Base-by-base conservation (phyloP, 768 basidiomycete genomes). In the Nidularia pulvinata region DNA sequence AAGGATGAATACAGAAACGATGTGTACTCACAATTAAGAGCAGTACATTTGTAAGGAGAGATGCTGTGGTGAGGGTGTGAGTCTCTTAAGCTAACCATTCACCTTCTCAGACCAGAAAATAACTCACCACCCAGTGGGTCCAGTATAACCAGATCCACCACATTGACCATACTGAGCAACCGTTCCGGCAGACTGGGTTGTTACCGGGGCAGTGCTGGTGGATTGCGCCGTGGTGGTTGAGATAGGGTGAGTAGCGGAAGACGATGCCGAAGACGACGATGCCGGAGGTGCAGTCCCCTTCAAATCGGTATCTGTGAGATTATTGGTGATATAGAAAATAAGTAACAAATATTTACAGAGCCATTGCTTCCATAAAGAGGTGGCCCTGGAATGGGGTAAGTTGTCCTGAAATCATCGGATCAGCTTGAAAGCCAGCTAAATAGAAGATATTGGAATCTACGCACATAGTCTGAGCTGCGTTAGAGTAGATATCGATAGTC, bases 371-470 rank as follows among this genome's bases (percentile, higher is more conserved):
- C 77, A 63, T 80, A 83, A 19, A 83, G 73, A 43, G 77, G 71
- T 16, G 77, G 76, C 22, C 76, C 75, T 4, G 77, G 76, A 50
- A 79, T 76, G 7, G 61, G 52, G 61, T 79, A 79, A 32, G 66
- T 73, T n/a, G 71, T 74, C 51, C 65, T 66, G 50, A 25, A 25
- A 25, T 1, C 4, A 4, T 25, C 25, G 25, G 25, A 25, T 25
- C 25, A 25, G 25, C 25, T 25, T 25, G 25, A 25, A 25, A 2
- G 25, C 25, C 25, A 25, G 25, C 25, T 25, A 25, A 1, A 25
- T 25, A 4, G 25, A 25, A 25, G 25, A 25, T 25, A 25, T 25
- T 25, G 25, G 25, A 25, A 25, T 25, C 25, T 25, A 25, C 25
- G 25, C 25, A 25, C 25, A 25, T 25, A 25, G 73, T 73, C 55